These are phyloP conservation scores for Alternaria infectoria DNA, from an alignment of 2,329 filamentous ascomycete species.

Conservation along the genomic window DNA sequence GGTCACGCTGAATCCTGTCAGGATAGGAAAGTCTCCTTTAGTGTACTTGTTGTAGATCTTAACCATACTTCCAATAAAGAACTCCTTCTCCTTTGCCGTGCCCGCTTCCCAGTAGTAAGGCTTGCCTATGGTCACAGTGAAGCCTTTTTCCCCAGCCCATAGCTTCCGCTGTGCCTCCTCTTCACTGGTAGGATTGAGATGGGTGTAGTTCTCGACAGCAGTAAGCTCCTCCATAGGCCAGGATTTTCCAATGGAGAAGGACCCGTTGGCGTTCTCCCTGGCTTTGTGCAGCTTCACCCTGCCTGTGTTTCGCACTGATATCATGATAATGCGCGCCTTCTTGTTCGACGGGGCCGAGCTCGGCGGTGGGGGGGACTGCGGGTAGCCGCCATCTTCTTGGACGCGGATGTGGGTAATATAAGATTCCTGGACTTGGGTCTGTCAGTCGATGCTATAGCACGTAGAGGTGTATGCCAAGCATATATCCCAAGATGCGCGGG, in stretches of 20 bases:
- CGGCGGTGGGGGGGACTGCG: conserved; percentile 83
- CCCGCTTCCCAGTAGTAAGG: conserved; percentile 97
- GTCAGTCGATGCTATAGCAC: conserved; percentile 15
- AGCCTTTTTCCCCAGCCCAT: conserved; percentile 85
- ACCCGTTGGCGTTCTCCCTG: conserved; percentile 90
- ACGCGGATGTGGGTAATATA: conserved; percentile 98
- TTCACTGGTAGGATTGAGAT: conserved; percentile 62
- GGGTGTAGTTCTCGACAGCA: conserved; percentile 80
- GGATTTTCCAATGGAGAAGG: conserved; percentile 97
- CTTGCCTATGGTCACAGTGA: conserved; percentile 87
- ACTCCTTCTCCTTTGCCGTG: conserved; percentile 95
- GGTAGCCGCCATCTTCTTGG: conserved; percentile 82
- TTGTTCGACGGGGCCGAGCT: conserved; percentile 75
- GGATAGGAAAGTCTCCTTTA: conserved; percentile 67
- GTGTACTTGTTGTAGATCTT: conserved; percentile 99
- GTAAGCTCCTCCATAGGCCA: conserved; percentile 94
- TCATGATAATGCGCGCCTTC: conserved; percentile 89
- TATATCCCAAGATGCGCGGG: not conserved
- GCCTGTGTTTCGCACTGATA: conserved; percentile 90
- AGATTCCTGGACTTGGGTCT: conserved; percentile 74
- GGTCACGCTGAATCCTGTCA: conserved; percentile 80
- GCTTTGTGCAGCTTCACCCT: conserved; percentile 96
- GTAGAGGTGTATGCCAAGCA: not conserved
- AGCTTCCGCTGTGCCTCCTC: conserved; percentile 68
- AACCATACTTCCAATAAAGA: conserved; percentile 94